These are phyloP conservation scores for Alternaria tenuissima DNA, from an alignment of 2,329 filamentous ascomycete species.

Conservation along the genomic window DNA sequence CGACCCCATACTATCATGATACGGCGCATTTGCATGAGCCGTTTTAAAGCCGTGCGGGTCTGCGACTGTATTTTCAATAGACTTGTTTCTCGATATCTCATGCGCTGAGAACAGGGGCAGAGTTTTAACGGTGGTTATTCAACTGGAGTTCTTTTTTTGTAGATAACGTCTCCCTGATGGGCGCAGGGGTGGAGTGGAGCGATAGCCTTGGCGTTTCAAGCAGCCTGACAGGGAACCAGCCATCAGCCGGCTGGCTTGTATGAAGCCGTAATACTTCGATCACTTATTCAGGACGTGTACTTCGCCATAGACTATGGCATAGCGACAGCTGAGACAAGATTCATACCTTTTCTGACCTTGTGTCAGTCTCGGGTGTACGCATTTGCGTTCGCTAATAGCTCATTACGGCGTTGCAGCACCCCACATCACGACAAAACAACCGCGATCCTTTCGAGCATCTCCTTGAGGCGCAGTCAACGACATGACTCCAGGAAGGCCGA, in stretches of 20 bases:
- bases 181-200: slow-evolving; percentile 10
- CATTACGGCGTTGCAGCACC: neutral
- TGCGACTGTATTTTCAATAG: slow-evolving; percentile 2
- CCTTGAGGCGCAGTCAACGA: slow-evolving; percentile 9
- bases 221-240: slow-evolving; percentile 6
- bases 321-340: neutral
- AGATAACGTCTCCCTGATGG: slow-evolving; percentile 16
- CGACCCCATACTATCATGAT: neutral
- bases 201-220: slow-evolving; percentile 18
- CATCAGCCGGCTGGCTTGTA: neutral
- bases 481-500: slow-evolving; percentile 17
- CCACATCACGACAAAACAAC: neutral
- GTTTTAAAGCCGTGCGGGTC: neutral
- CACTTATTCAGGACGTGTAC: neutral
- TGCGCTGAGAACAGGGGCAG: slow-evolving; percentile 9
- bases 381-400: neutral
- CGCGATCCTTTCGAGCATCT: neutral
- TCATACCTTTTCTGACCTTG: neutral
- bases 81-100: slow-evolving; percentile 1
- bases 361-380: neutral
- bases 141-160: slow-evolving; percentile 8
- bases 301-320: neutral
- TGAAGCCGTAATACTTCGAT: neutral
- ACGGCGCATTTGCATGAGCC: neutral
- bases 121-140: slow-evolving; percentile 6